Base-by-base conservation (phyloP, 495 filamentous ascomycete genomes). In the Penicillium waksmanii region DNA sequence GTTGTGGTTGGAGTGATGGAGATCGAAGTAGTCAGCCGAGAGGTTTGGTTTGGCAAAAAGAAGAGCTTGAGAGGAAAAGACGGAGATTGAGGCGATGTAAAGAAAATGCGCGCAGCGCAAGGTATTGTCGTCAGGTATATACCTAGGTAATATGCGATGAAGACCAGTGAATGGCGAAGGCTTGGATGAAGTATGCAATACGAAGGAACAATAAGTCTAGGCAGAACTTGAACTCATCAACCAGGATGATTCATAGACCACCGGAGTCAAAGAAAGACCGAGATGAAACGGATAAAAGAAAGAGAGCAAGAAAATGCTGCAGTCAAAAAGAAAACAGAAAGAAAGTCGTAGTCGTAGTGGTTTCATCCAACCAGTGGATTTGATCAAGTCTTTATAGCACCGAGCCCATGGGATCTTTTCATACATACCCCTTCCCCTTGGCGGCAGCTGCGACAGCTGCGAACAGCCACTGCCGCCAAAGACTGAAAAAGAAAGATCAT, bases 371-470 rank as follows among this genome's bases (percentile, higher is more conserved):
- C 18, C 17, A 27, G 31, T n/a, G 54, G 51, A 17, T 12, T 17
- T 8, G n/a, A 13, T 23, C 11, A 19, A 18, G 56, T 50, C 62
- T 68, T 68, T 70, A 67, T 70, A 70, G 55, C 54, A 19, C 3
- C 15, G 42, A 38, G 36, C 36, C 15, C 10, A 5, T 13, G 36
- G 36, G 11, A 38, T 12, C 36, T 38, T 12, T 38, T 38, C 2
- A 38, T 9, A 38, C 15, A 5, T 12, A 5, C 27, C 27, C 27
- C 27, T 9, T 7, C 27, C 8, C 27, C 27, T 31, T 38, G 36
- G 36, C 11, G 36, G 3, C 1, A 13, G 36, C 36, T 38, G 36
- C 36, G 5, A 38, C 36, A n/a, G 1, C 15, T 12, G 11, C 36
- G 15, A 38, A 38, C 3, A n/a, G 15, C 36, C 36, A 12, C 36